A percentile compares a stretch with the other conserved stretches of the same genome.
Conservation (phyloP, 2,329 filamentous ascomycete genomes). For the Peltaster fructicola region DNA sequence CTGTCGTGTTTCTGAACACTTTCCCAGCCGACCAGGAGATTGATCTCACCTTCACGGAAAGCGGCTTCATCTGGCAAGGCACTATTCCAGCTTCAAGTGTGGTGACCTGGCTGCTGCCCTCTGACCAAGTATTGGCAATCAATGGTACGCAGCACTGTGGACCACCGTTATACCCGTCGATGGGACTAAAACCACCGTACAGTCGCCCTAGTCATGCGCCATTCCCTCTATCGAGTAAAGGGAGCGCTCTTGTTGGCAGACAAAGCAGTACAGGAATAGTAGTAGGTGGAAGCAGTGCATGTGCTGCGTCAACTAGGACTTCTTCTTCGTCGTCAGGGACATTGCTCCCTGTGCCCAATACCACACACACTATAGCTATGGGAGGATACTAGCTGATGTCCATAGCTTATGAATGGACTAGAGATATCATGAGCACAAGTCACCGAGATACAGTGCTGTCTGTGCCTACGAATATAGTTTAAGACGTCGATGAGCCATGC, state of each 20-base stretch:
- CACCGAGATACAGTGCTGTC: too few species aligned
- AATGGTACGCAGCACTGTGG: background rate
- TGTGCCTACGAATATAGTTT: too few species aligned
- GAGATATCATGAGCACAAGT: too few species aligned
- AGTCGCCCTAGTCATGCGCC: too few species aligned
- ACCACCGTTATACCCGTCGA: background rate
- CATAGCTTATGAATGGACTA: too few species aligned
- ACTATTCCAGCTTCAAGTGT: slow-evolving; percentile 8
- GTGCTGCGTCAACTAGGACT: background rate
- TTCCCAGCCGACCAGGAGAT: slow-evolving; percentile 8
- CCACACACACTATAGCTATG: background rate
- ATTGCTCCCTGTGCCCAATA: slow-evolving; percentile 1
- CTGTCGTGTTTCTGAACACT: slow-evolving; percentile 12
- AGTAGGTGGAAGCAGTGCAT: background rate
- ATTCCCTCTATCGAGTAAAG: too few species aligned
- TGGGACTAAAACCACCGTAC: too few species aligned
- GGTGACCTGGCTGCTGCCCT: slow-evolving; percentile 3
- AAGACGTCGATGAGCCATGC: too few species aligned
- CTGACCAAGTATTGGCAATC: slow-evolving; percentile 1
- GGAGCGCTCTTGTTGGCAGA: background rate
- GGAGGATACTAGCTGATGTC: too few species aligned
- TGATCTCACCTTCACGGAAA: slow-evolving; percentile 8
- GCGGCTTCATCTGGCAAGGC: slow-evolving; percentile 8
- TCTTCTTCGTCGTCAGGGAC: background rate
- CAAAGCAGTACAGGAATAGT: background rate